A percentile compares a stretch with the other conserved stretches of the same genome.
phyloP scores from a whole-genome alignment of 495 filamentous ascomycete species.

The Poronia punctata region DNA sequence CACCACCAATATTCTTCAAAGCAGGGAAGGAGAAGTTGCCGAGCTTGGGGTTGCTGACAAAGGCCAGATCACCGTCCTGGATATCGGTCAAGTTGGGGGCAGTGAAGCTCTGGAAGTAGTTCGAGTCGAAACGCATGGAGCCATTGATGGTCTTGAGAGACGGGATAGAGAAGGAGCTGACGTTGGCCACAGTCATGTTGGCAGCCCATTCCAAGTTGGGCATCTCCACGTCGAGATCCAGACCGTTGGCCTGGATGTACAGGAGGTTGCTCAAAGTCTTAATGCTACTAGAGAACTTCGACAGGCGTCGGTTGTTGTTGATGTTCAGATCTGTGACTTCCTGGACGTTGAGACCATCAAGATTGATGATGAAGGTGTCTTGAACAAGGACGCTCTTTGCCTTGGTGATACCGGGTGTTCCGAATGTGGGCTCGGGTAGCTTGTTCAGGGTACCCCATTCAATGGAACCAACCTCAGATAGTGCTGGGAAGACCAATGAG shows the following conservation, averaged over 20 bases:
- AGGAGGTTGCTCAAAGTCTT: constrained; percentile 58
- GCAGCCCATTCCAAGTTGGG: constrained; percentile 69
- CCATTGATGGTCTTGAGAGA: constrained; percentile 70
- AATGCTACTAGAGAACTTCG: constrained; percentile 64
- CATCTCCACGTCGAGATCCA: constrained; percentile 52
- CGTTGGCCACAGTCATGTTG: constrained; percentile 87
- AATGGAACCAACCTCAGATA: constrained; percentile 58
- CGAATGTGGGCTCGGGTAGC: constrained; percentile 62
- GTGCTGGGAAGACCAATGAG: constrained; percentile 52
- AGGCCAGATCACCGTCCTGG: constrained; percentile 60
- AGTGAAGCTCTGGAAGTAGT: constrained; percentile 58
- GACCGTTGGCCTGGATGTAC: constrained; percentile 59
- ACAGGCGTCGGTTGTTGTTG: constrained; percentile 72
- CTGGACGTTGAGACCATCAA: constrained; percentile 72
- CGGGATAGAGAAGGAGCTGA: constrained; percentile 64
- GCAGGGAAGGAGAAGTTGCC: constrained; percentile 67
- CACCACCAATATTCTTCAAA: constrained; percentile 65
- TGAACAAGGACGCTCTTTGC: constrained; percentile 62
- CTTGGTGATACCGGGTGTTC: constrained; percentile 49
- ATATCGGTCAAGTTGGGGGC: constrained; percentile 77
- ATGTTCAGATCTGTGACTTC: constrained; percentile 58
- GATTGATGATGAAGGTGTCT: constrained; percentile 69
- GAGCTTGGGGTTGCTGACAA: constrained; percentile 70
- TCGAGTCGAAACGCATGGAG: constrained; percentile 77
- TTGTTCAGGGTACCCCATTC: constrained; percentile 65